A percentile compares a stretch with the other conserved stretches of the same genome.
Conservation (phyloP, 768 basidiomycete genomes). For the Lactifluus piperatus region DNA sequence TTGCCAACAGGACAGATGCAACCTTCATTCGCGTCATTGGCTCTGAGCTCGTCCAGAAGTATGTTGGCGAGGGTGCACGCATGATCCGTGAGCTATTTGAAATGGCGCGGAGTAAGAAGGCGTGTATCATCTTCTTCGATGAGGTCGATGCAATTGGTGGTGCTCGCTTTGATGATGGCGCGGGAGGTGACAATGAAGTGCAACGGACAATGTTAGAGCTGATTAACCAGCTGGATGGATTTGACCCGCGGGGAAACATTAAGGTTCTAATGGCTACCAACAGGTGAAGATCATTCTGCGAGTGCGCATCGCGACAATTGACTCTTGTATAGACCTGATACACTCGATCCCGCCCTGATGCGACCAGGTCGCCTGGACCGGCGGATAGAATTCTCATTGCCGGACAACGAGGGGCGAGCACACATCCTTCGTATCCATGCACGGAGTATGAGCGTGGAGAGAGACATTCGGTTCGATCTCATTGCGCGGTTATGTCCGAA, state of each 20-base stretch:
- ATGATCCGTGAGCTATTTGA: conserved; percentile 99
- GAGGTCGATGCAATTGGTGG: conserved; percentile 98
- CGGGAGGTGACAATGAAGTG: conserved; percentile 98
- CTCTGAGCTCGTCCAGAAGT: conserved; percentile 99
- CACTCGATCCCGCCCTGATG: conserved; percentile 91
- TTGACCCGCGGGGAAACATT: conserved; percentile 98
- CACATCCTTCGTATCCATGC: conserved; percentile 97
- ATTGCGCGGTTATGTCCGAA: conserved; percentile 96
- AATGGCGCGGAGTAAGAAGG: conserved; percentile 98
- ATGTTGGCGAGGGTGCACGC: conserved; percentile 96
- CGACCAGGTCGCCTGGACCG: conserved; percentile 95
- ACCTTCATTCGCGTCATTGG: conserved; percentile 99
- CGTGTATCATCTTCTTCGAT: conserved; percentile 99
- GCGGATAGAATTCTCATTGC: conserved; percentile 92
- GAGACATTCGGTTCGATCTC: conserved; percentile 94
- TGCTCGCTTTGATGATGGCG: conserved; percentile 96
- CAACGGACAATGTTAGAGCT: conserved; percentile 99
- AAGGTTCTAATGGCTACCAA: conserved; percentile 99
- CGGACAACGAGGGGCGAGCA: conserved; percentile 92
- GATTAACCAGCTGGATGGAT: conserved; percentile 98
- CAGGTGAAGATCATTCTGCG: conserved; percentile 42
- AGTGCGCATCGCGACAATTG: not conserved
- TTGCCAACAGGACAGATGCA: conserved; percentile 96
- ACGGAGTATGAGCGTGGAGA: conserved; percentile 94
- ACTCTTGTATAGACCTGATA: conserved; percentile 70